Base-by-base conservation (phyloP, 139 green algal genomes). In the Astrephomene gubernaculifera region DNA sequence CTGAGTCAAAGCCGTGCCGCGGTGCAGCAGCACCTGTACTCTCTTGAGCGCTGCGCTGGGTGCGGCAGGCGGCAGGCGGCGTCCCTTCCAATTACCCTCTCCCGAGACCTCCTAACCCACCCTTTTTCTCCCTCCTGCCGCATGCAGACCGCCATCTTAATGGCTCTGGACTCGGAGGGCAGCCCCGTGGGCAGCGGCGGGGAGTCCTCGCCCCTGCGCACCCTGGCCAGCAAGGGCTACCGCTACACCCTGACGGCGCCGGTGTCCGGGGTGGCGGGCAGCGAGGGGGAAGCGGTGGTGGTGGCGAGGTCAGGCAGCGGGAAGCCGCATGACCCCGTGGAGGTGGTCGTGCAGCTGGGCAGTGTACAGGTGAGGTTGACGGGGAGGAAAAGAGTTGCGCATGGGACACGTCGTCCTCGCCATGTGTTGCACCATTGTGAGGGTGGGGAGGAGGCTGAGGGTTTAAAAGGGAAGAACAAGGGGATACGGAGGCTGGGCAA, bases 171-270 rank as follows among this genome's bases (percentile, higher is more conserved):
- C n/a, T n/a, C n/a, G n/a, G n/a, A n/a, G n/a, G n/a, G 69, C 52
- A 4, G 8, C 24, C 35, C 69, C 2, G 6, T 10, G 7, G 22
- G 52, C 22, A 21, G 7, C 0, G 1, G 35, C 12, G 31, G 44
- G 33, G 12, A 24, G 49, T 22, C 22, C 27, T 29, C 73, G 7
- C 61, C 73, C 19, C 73, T 81, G 44, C 73, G 44, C 12, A 41
- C 22, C 4, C 52, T 81, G 8, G 52, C 33, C 33, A 35, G 12
- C 24, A 12, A 29, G 35, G 73, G 73, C 17, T 81, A 70, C 36
- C 73, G 73, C 1, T 81, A 81, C 73, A 25, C 24, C 21, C 49
- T 81, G 33, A 22, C 24, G 52, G 73, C 73, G 45, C 45, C 71
- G 31, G 31, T 21, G 22, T 35, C 19, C 57, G 57, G 21, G 22